Evolutionary conservation across 352 stramenopile species (phyloP).

Genomic region (Phytopythium montanum): DNA sequence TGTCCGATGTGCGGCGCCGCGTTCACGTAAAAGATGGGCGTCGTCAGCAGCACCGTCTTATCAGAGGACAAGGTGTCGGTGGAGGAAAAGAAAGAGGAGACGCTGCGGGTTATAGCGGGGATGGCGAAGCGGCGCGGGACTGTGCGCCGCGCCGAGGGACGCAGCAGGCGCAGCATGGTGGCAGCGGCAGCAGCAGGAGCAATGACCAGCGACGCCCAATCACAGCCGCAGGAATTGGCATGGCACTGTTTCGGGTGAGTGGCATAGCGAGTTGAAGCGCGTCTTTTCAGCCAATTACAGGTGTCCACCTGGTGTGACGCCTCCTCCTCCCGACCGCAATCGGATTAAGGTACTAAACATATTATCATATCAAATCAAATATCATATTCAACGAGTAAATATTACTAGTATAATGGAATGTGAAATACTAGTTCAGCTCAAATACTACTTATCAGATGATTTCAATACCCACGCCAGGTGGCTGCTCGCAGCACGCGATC

Average conservation of each 20-base stretch:
- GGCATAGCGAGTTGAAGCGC: neutral
- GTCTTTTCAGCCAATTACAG: conserved; percentile 4
- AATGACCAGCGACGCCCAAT: neutral
- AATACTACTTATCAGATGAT: neutral
- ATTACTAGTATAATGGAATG: no score
- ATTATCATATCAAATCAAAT: no score
- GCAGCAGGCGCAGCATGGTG: conserved; percentile 1
- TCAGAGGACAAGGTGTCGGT: neutral
- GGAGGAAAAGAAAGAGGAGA: neutral
- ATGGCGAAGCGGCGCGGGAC: neutral
- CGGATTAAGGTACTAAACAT: no score
- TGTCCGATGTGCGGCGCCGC: conserved; percentile 98
- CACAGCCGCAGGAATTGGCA: neutral
- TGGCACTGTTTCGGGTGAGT: neutral
- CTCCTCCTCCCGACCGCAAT: neutral
- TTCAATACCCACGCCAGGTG: no score
- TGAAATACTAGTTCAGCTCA: no score
- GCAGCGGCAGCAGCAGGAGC: neutral
- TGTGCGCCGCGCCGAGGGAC: neutral
- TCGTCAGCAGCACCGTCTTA: conserved; percentile 85
- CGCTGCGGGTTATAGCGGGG: neutral
- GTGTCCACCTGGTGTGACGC: conserved; percentile 3
- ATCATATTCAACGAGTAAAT: neutral
- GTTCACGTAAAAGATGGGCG: conserved; percentile 99
- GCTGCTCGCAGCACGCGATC: neutral